phyloP scores from a whole-genome alignment of 2,329 filamentous ascomycete species.

The Xylaria sp. region DNA sequence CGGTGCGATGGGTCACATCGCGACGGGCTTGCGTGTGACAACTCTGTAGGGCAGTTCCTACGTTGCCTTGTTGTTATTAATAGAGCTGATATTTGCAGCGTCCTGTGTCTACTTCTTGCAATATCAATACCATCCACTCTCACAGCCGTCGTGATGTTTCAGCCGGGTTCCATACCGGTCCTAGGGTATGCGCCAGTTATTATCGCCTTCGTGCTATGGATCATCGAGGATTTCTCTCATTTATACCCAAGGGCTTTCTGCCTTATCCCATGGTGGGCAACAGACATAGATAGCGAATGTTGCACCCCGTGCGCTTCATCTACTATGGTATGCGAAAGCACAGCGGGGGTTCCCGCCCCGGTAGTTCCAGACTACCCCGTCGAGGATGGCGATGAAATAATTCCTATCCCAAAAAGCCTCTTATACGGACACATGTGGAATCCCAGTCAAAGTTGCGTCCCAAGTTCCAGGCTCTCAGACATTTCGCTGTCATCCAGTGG shows the following conservation, averaged over 20 bases:
- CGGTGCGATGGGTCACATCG: conserved; percentile 31
- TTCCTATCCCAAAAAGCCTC: conserved; percentile 20
- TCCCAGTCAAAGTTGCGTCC: conserved; percentile 22
- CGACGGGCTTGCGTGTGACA: conserved; percentile 33
- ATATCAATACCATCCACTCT: conserved; percentile 18
- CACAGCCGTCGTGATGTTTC: conserved; percentile 15
- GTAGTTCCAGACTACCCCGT: conserved; percentile 7
- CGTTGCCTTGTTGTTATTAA: neutral
- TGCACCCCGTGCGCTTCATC: neutral
- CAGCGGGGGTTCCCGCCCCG: conserved; percentile 11
- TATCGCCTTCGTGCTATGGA: conserved; percentile 28
- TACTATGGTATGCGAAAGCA: conserved; percentile 3
- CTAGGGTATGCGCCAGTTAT: conserved; percentile 26
- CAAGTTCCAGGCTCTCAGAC: conserved; percentile 42
- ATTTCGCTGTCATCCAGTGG: conserved; percentile 40
- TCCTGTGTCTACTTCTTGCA: conserved; percentile 24
- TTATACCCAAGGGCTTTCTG: neutral
- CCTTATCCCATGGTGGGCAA: conserved; percentile 17
- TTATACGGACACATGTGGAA: conserved; percentile 28
- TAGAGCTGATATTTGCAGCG: conserved; percentile 21
- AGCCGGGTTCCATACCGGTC: conserved; percentile 5
- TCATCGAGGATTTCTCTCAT: conserved; percentile 32
- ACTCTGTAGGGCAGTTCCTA: conserved; percentile 31
- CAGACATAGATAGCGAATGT: conserved; percentile 1
- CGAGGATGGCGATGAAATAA: conserved; percentile 14